phyloP scores from a whole-genome alignment of 441 rosid species.

The Syzygium syzygioides region DNA sequence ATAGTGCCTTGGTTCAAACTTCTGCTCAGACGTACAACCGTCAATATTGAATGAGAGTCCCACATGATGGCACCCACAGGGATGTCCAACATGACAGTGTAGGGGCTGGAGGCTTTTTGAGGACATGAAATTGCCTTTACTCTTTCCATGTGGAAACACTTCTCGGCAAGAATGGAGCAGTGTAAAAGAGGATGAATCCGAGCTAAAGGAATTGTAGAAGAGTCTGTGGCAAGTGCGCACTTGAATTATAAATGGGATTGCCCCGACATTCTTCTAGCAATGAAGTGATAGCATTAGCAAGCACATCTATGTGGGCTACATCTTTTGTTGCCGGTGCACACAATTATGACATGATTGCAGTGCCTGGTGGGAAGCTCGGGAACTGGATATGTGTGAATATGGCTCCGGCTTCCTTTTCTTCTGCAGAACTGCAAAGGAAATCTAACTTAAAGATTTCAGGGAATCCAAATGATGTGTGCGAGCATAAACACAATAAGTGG shows the following conservation, averaged over 20 bases:
- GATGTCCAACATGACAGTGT: neutral
- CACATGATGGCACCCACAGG: neutral
- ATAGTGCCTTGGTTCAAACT: neutral
- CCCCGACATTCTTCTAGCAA: slow-evolving; percentile 37
- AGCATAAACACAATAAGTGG: slow-evolving; percentile 13
- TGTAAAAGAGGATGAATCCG: neutral
- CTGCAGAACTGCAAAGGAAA: slow-evolving; percentile 33
- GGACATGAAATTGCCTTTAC: neutral
- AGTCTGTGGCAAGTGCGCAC: neutral
- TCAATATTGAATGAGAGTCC: neutral
- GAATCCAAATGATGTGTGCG: slow-evolving; percentile 11
- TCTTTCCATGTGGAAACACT: neutral
- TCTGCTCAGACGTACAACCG: neutral
- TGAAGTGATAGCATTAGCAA: slow-evolving; percentile 22
- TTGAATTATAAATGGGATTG: slow-evolving; percentile 31
- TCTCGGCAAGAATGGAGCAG: neutral
- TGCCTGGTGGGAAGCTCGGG: slow-evolving; percentile 24
- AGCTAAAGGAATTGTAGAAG: neutral
- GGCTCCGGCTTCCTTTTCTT: slow-evolving; percentile 27
- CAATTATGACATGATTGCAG: slow-evolving; percentile 29
- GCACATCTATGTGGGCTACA: slow-evolving; percentile 32
- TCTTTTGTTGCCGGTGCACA: slow-evolving; percentile 13
- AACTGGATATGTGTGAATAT: slow-evolving; percentile 30
- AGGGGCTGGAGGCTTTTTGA: neutral
- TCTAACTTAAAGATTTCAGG: slow-evolving; percentile 15